phyloP scores from a whole-genome alignment of 176 grass and related monocot genomes.

The Luzula sylvatica region DNA sequence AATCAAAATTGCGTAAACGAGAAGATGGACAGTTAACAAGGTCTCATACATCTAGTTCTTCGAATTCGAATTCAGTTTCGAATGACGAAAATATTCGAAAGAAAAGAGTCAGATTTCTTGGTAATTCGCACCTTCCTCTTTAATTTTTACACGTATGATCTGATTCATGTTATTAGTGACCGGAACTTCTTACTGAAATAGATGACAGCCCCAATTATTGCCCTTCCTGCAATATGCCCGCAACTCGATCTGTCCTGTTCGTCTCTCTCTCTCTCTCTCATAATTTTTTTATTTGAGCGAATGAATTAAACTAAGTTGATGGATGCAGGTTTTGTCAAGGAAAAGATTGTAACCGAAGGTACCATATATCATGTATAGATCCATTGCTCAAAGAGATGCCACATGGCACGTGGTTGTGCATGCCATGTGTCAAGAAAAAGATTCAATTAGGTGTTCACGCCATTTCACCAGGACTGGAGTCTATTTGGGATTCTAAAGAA shows the following conservation, averaged over 20 bases:
- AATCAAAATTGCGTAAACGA: slow-evolving; percentile 26
- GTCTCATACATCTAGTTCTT: background rate
- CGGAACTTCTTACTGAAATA: too few species aligned
- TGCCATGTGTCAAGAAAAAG: slow-evolving; percentile 47
- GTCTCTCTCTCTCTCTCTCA: slow-evolving; percentile 10
- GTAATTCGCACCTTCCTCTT: background rate
- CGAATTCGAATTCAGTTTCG: background rate
- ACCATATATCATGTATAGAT: slow-evolving; percentile 67
- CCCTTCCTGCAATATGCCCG: slow-evolving; percentile 40
- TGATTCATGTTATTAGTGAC: too few species aligned
- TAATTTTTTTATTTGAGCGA: background rate
- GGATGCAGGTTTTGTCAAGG: slow-evolving; percentile 49
- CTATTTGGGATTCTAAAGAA: slow-evolving; percentile 74
- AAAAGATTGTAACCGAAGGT: slow-evolving; percentile 51
- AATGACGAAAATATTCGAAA: background rate
- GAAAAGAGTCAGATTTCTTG: background rate
- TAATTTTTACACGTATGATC: background rate
- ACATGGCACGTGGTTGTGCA: slow-evolving; percentile 60
- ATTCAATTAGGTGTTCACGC: slow-evolving; percentile 55
- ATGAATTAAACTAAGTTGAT: too few species aligned
- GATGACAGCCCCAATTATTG: slow-evolving; percentile 20
- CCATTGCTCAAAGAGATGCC: slow-evolving; percentile 34
- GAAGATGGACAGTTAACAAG: background rate
- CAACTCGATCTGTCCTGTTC: slow-evolving; percentile 13
- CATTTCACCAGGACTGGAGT: slow-evolving; percentile 53